Evolutionary conservation across 768 basidiomycete genomes (phyloP).

Genomic region (Auricularia sp.): DNA sequence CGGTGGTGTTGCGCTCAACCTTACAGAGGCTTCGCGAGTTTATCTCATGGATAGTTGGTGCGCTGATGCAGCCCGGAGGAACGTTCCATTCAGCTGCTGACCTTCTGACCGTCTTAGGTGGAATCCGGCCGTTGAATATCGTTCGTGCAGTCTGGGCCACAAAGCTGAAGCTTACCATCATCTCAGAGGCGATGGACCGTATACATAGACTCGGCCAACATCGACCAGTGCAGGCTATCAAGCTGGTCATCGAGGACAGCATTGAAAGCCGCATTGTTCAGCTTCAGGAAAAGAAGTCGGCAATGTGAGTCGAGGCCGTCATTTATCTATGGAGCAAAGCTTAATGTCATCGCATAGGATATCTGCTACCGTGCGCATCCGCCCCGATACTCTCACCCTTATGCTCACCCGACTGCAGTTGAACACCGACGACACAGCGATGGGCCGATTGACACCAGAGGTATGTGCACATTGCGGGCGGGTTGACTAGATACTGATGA

Average conservation of each 20-base stretch:
- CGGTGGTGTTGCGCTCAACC: constrained; percentile 84
- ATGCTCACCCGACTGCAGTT: constrained; percentile 27
- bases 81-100: neutral
- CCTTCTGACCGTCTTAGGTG: constrained; percentile 30
- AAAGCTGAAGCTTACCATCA: neutral
- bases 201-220: constrained; percentile 95
- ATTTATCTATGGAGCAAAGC: neutral
- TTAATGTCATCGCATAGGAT: neutral
- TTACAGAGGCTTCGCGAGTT: constrained; percentile 86
- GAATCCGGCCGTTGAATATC: constrained; percentile 79
- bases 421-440: constrained; percentile 76
- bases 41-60: constrained; percentile 93
- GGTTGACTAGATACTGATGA: constrained; percentile 26
- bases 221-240: constrained; percentile 86
- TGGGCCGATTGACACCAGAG: constrained; percentile 87
- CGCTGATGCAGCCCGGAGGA: neutral
- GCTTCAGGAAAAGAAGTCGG: constrained; percentile 95
- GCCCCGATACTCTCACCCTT: constrained; percentile 10
- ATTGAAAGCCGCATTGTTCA: constrained; percentile 93
- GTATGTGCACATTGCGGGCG: constrained; percentile 27
- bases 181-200: constrained; percentile 88
- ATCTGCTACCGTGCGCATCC: constrained; percentile 47
- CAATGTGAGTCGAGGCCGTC: constrained; percentile 53
- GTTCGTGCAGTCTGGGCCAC: constrained; percentile 5
- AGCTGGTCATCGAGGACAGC: constrained; percentile 90